Evolutionary conservation across 2,329 filamentous ascomycete genomes (phyloP).

Genomic region (Zymoseptoria passerinii): DNA sequence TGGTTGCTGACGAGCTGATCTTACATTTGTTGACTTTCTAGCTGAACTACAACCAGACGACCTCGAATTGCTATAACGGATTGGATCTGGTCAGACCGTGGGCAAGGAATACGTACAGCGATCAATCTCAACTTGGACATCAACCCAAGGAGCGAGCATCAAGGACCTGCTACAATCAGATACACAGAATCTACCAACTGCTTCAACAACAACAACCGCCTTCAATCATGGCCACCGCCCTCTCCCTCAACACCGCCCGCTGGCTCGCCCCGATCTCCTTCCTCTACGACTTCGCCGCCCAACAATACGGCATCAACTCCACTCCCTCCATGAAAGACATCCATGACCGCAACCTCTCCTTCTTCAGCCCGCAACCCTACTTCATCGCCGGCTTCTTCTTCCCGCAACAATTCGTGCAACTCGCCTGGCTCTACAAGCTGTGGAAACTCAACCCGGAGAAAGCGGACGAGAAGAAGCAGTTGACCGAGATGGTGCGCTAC

Average conservation of each 20-base stretch:
- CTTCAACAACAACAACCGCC: background rate
- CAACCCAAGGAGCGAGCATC: background rate
- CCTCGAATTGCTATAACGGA: background rate
- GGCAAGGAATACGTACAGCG: background rate
- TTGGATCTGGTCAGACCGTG: background rate
- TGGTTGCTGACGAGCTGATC: too few relatives aligned
- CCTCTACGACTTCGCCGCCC: conserved; percentile 48
- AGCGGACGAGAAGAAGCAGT: conserved; percentile 34
- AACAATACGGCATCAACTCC: conserved; percentile 52
- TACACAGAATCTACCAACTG: background rate
- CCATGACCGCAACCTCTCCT: conserved; percentile 50
- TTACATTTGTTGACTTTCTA: too few relatives aligned
- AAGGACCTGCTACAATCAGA: background rate
- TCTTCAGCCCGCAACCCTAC: conserved; percentile 51
- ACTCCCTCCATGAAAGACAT: conserved; percentile 52
- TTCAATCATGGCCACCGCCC: conserved; percentile 43
- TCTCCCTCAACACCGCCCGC: conserved; percentile 46
- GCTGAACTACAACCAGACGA: background rate
- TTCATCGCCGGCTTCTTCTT: conserved; percentile 56
- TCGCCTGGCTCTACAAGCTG: conserved; percentile 50
- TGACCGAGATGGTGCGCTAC: conserved; percentile 45
- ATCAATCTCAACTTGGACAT: too few relatives aligned
- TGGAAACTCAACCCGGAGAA: conserved; percentile 41
- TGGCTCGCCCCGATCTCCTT: conserved; percentile 49
- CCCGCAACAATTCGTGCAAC: conserved; percentile 51